phyloP scores from a whole-genome alignment of 78 protist genomes.

The Dictyostelium purpureum region DNA sequence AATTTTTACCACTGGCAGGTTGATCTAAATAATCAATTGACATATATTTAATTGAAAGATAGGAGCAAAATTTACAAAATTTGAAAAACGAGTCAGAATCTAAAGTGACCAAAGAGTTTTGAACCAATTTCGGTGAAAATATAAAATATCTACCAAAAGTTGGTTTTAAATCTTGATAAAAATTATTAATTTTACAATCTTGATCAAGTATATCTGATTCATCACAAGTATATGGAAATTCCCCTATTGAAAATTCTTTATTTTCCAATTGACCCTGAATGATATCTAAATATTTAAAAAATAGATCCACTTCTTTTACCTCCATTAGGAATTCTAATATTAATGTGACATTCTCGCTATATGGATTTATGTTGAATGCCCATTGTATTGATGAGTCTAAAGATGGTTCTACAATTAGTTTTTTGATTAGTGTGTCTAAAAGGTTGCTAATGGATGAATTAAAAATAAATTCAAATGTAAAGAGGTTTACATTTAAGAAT shows the following conservation, averaged over 20 bases:
- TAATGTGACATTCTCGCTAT: background rate
- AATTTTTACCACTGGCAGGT: background rate
- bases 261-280: background rate
- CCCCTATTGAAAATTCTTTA: no score
- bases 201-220: background rate
- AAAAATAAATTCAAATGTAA: background rate
- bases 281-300: background rate
- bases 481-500: no score
- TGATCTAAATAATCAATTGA: background rate
- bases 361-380: background rate
- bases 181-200: background rate
- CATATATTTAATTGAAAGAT: background rate
- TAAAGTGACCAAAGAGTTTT: background rate
- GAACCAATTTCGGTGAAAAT: background rate
- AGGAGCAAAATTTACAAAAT: background rate
- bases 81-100: background rate
- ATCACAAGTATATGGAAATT: no score
- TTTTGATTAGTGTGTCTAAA: no score
- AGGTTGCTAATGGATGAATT: background rate
- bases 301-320: background rate
- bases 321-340: background rate
- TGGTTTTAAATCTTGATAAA: background rate
- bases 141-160: background rate
- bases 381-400: no score
- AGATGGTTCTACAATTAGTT: background rate